Evolutionary conservation across 2,329 filamentous ascomycete genomes (phyloP).

Genomic region (Microascus cirrosus): DNA sequence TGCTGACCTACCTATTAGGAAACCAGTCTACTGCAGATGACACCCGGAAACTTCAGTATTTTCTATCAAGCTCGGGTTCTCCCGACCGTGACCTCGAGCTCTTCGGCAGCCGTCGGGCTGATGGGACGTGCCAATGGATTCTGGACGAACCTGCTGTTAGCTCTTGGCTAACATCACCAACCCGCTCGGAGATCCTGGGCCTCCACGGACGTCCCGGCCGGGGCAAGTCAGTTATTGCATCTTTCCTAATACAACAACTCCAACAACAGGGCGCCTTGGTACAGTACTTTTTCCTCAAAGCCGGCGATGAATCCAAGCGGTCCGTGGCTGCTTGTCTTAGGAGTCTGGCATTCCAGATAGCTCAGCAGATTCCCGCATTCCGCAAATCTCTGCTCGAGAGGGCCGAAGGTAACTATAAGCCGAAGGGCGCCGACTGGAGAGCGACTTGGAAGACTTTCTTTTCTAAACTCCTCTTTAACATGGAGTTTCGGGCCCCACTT

Average conservation of each 20-base stretch:
- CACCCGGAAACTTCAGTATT: too few species aligned
- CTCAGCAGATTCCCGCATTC: neutral
- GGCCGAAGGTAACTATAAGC: neutral
- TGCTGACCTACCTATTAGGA: too few species aligned
- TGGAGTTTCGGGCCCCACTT: slow-evolving; percentile 11
- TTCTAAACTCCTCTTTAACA: slow-evolving; percentile 11
- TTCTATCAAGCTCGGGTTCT: too few species aligned
- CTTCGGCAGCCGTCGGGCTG: too few species aligned
- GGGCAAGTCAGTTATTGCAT: slow-evolving; percentile 22
- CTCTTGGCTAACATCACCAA: too few species aligned
- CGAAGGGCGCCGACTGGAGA: neutral
- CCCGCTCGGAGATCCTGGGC: slow-evolving; percentile 15
- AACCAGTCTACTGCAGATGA: too few species aligned
- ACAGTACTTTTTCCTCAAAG: slow-evolving; percentile 16
- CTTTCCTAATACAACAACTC: slow-evolving; percentile 11
- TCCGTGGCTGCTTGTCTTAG: slow-evolving; percentile 14
- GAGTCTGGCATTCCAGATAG: slow-evolving; percentile 18
- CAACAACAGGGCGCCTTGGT: slow-evolving; percentile 2
- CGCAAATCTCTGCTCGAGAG: neutral
- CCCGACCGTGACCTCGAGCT: too few species aligned
- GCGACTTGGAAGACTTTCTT: neutral
- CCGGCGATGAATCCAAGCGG: slow-evolving; percentile 11
- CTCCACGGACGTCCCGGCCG: slow-evolving; percentile 18
- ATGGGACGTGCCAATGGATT: too few species aligned
- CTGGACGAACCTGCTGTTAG: too few species aligned